Conservation (phyloP, 2,329 filamentous ascomycete genomes). For the Penicillium sp. region DNA sequence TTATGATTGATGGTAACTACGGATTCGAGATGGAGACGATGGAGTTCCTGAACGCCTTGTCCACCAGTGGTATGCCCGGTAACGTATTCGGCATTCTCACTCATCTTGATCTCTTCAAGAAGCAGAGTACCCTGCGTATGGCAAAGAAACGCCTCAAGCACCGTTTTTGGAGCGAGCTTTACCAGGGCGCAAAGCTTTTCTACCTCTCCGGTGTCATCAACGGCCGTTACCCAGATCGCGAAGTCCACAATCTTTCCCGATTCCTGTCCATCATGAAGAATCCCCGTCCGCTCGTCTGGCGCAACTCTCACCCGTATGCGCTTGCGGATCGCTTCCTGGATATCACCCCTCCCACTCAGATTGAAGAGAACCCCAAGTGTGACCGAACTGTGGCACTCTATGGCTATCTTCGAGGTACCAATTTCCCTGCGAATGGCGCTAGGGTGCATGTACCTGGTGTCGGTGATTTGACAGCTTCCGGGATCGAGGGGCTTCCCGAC, state of each 20-base stretch:
- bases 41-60: slow-evolving; percentile 95
- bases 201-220: slow-evolving; percentile 97
- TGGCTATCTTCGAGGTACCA: slow-evolving; percentile 91
- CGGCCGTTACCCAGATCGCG: slow-evolving; percentile 92
- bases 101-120: slow-evolving; percentile 92
- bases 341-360: slow-evolving; percentile 87
- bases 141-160: slow-evolving; percentile 97
- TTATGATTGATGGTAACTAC: slow-evolving; percentile 99
- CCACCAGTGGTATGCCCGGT: slow-evolving; percentile 95
- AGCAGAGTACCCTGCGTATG: slow-evolving; percentile 86
- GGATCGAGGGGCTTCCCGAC: slow-evolving; percentile 86
- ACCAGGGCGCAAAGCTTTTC: slow-evolving; percentile 95
- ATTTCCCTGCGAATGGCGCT: slow-evolving; percentile 84
- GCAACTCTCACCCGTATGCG: slow-evolving; percentile 93
- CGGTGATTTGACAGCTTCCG: slow-evolving; percentile 82
- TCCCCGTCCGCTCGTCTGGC: slow-evolving; percentile 91
- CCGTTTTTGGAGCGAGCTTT: slow-evolving; percentile 94
- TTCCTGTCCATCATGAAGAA: slow-evolving; percentile 99
- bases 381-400: slow-evolving; percentile 90
- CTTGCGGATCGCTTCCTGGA: slow-evolving; percentile 94
- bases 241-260: slow-evolving; percentile 91
- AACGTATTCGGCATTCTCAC: slow-evolving; percentile 98
- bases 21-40: slow-evolving; percentile 99
- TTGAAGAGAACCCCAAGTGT: slow-evolving; percentile 86
- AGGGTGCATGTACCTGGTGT: slow-evolving; percentile 90